A percentile compares a stretch with the other conserved stretches of the same genome.
These are phyloP conservation scores for Phylloporus sp. DNA, from an alignment of 768 basidiomycete species.

Conservation along the genomic window DNA sequence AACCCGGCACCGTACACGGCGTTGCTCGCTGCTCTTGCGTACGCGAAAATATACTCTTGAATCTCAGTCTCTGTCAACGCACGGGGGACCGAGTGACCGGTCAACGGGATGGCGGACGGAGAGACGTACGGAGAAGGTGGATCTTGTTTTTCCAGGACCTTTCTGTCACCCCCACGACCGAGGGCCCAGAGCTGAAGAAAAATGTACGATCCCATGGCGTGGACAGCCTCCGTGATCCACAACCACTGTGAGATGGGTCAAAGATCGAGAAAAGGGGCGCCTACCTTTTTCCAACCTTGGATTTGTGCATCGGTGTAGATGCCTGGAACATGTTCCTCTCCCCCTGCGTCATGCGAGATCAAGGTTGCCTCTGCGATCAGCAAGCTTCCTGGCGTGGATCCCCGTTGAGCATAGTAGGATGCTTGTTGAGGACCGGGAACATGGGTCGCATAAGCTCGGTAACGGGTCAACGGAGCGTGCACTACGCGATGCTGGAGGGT, in stretches of 20 bases:
- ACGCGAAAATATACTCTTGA: not conserved
- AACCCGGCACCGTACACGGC: too few species aligned
- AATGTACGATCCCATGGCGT: not conserved
- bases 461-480: not conserved
- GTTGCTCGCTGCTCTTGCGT: not conserved
- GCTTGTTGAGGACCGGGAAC: too few species aligned
- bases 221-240: not conserved
- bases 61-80: not conserved
- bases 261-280: not conserved
- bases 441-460: not conserved
- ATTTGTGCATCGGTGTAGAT: not conserved
- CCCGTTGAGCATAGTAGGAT: too few species aligned
- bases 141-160: not conserved
- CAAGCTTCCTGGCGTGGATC: too few species aligned
- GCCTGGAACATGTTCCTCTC: not conserved
- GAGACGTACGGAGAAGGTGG: not conserved
- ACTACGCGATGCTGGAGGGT: not conserved
- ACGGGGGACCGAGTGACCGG: not conserved
- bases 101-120: not conserved
- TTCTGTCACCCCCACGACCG: not conserved
- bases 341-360: too few species aligned
- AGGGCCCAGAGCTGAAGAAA: not conserved
- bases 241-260: not conserved
- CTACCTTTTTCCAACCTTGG: not conserved
- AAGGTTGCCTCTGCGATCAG: too few species aligned